These are phyloP conservation scores for Moricandia arvensis DNA, from an alignment of 345 rosid species.

Conservation along the genomic window DNA sequence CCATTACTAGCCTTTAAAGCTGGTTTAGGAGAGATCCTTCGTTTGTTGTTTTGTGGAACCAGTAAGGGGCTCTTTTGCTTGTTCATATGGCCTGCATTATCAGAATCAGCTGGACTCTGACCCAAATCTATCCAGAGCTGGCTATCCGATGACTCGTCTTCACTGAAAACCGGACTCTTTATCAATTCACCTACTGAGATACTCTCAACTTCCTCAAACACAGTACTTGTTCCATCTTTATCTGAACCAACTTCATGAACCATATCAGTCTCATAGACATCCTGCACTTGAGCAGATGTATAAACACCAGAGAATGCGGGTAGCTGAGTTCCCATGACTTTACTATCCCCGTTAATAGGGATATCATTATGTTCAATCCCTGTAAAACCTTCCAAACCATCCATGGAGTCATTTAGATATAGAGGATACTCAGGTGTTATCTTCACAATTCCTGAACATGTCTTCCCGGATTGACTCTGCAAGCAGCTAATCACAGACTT, in stretches of 20 bases:
- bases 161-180: conserved; percentile 97
- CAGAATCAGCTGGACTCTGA: conserved; percentile 85
- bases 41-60: conserved; percentile 59
- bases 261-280: conserved; percentile 87
- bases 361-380: conserved; percentile 58
- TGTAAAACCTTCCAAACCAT: conserved; percentile 66
- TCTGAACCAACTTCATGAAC: conserved; percentile 80
- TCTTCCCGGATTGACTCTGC: conserved; percentile 86
- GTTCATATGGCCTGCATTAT: conserved; percentile 18
- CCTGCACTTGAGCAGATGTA: conserved; percentile 89
- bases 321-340: conserved; percentile 62
- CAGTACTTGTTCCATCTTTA: conserved; percentile 82
- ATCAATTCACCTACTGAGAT: conserved; percentile 92
- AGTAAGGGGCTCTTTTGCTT: conserved; percentile 63
- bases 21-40: conserved; percentile 58
- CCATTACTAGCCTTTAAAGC: conserved; percentile 55
- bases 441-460: conserved; percentile 97
- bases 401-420: conserved; percentile 87
- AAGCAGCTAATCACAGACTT: conserved; percentile 95
- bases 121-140: conserved; percentile 94
- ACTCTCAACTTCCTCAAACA: conserved; percentile 92
- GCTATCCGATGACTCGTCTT: conserved; percentile 91
- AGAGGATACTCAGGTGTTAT: conserved; percentile 92
- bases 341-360: conserved; percentile 56
- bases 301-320: conserved; percentile 96